Evolutionary conservation across 495 filamentous ascomycete species (phyloP), one percentile per base, ranked within the genome.

Genomic region (Trichoderma asperelloides): DNA sequence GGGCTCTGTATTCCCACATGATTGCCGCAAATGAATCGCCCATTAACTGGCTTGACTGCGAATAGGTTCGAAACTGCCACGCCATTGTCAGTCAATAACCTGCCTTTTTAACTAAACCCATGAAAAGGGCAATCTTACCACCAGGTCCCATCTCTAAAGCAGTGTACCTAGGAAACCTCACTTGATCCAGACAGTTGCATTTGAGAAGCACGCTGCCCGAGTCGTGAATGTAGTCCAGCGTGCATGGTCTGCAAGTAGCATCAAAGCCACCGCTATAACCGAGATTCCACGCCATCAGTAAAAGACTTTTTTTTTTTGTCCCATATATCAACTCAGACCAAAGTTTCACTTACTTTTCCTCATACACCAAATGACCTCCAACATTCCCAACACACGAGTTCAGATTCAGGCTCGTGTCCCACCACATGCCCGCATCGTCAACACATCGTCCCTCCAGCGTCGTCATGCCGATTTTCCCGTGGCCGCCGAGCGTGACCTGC

Each of bases 181-280:
- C 40, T 13, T 28, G 0, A 41, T 64, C 40, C 30, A 40, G 62
- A 16, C 33, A 64, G n/a, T 43, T 43, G 62, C 33, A 43, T 8
- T 64, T 39, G 62, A 64, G 62, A 2, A 18, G 21, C 12, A 64
- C 25, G 15, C 41, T 23, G 5, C 11, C 64, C 3, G 12, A 11
- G 2, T 21, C 21, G 16, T 47, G 37, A 13, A 65, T 23, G 25
- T 27, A 9, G n/a, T 65, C 37, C 9, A 65, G 8, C 13, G 64
- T 47, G 39, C 64, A 65, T 5, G 64, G 45, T n/a, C 45, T 16
- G 40, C 64, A 65, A 13, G 37, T 25, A 16, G 23, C 37, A 28
- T 65, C 64, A 40, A 65, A 65, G 0, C 2, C 45, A 43, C 64
- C 64, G 49, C 64, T 65, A n/a, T n/a, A n/a, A n/a, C n/a, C n/a